Conservation (phyloP, 2,329 filamentous ascomycete genomes). For the Penicillium concentricum region DNA sequence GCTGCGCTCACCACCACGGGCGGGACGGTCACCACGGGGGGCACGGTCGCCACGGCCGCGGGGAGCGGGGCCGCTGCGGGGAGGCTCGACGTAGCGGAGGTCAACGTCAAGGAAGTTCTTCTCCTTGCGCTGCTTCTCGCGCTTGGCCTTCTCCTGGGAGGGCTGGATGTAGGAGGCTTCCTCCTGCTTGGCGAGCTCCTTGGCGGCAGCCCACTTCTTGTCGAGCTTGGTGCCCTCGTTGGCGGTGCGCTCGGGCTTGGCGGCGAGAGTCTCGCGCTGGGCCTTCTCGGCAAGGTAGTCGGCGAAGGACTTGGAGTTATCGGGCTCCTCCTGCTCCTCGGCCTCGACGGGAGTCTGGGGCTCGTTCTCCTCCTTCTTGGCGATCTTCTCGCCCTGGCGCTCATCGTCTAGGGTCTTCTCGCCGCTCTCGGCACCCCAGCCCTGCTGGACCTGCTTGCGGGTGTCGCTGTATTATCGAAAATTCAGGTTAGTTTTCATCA, state of each 20-base stretch:
- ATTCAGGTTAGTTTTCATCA: constrained; percentile 21
- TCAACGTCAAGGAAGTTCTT: constrained; percentile 90
- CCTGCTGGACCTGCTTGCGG: constrained; percentile 64
- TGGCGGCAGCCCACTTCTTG: constrained; percentile 92
- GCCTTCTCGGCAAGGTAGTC: constrained; percentile 79
- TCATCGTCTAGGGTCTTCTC: constrained; percentile 86
- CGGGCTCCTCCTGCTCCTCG: constrained; percentile 62
- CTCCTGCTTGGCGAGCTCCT: constrained; percentile 58
- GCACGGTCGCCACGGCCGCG: constrained; percentile 52
- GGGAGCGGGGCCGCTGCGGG: constrained; percentile 50
- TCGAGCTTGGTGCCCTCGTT: constrained; percentile 86
- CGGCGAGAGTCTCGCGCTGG: constrained; percentile 65
- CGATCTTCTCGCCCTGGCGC: constrained; percentile 85
- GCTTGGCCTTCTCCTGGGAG: constrained; percentile 70
- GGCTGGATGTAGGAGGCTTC: constrained; percentile 74
- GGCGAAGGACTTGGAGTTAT: constrained; percentile 85
- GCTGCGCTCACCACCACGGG: constrained; percentile 38
- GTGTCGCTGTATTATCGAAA: constrained; percentile 36
- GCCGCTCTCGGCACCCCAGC: constrained; percentile 83
- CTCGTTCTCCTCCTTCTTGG: constrained; percentile 79
- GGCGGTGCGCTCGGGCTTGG: constrained; percentile 75
- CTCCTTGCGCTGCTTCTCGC: constrained; percentile 86
- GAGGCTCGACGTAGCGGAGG: constrained; percentile 73
- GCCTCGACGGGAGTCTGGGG: constrained; percentile 53
- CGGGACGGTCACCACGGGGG: constrained; percentile 40